Percentiles rank a stretch among this genome's conserved stretches.
Evolutionary conservation across 2,329 filamentous ascomycete species (phyloP).

Genomic region (Talaromyces sp.): DNA sequence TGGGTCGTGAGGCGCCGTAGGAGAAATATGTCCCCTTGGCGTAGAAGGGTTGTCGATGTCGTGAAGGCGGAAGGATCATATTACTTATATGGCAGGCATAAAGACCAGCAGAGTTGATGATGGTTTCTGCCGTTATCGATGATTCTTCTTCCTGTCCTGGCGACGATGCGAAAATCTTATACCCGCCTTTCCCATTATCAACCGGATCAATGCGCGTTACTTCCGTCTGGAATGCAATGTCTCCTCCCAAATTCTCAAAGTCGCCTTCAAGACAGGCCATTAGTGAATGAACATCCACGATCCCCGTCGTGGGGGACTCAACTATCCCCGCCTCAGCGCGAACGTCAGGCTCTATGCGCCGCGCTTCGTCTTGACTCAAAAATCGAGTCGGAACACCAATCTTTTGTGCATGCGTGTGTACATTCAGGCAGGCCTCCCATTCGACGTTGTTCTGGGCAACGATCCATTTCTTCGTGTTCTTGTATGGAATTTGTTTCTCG

Average conservation of each 20-base stretch:
- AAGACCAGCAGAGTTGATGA: conserved; percentile 85
- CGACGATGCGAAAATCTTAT: conserved; percentile 60
- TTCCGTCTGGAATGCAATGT: conserved; percentile 64
- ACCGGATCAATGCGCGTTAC: conserved; percentile 61
- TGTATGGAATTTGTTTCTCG: conserved; percentile 64
- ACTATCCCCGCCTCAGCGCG: conserved; percentile 68
- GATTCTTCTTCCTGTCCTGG: conserved; percentile 23
- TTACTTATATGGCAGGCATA: conserved; percentile 75
- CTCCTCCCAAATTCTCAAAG: conserved; percentile 74
- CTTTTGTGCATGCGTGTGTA: conserved; percentile 53
- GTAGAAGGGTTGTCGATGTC: conserved; percentile 65
- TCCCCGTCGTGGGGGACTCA: conserved; percentile 83
- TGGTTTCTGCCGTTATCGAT: conserved; percentile 67
- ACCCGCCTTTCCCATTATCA: conserved; percentile 58
- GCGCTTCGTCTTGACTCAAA: conserved; percentile 61
- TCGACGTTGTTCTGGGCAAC: conserved; percentile 78
- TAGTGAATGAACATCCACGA: conserved; percentile 79
- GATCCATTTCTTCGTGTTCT: conserved; percentile 86
- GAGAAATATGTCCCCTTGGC: conserved; percentile 96
- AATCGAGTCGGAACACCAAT: conserved; percentile 70
- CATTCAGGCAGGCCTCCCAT: conserved; percentile 53
- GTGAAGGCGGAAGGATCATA: conserved; percentile 60
- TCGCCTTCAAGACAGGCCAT: conserved; percentile 77
- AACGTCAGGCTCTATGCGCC: conserved; percentile 68
- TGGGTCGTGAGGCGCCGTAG: conserved; percentile 65